Conservation (phyloP, 768 basidiomycete genomes). For the Tephrocybe sp. region DNA sequence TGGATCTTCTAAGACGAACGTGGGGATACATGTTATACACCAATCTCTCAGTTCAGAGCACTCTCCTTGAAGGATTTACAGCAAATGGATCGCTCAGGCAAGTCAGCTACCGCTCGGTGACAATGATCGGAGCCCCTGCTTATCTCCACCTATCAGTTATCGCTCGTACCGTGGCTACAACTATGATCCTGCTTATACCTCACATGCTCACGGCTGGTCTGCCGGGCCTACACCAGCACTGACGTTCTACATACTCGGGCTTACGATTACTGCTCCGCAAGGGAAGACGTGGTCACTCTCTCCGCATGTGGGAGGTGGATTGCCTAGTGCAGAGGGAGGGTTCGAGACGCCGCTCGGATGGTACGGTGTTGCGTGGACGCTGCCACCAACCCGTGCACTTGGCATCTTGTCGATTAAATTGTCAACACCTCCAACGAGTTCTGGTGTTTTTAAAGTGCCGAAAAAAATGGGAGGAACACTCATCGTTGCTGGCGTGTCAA, state of each 20-base stretch:
- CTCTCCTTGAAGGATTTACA: conserved; percentile 58
- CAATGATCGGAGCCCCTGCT: neutral
- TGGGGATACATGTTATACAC: conserved; percentile 66
- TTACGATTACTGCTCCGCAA: conserved; percentile 46
- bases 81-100: conserved; percentile 56
- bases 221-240: conserved; percentile 57
- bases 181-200: conserved; percentile 57
- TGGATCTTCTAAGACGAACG: conserved; percentile 51
- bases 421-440: conserved; percentile 29
- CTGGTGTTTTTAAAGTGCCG: conserved; percentile 21
- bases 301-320: conserved; percentile 42
- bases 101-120: conserved; percentile 5
- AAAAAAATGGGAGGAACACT: conserved; percentile 30
- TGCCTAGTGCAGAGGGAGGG: conserved; percentile 46
- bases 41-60: conserved; percentile 53
- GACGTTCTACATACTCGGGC: conserved; percentile 57
- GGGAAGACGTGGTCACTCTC: conserved; percentile 48
- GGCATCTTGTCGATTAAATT: conserved; percentile 22
- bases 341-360: conserved; percentile 54
- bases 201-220: conserved; percentile 63
- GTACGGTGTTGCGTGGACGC: conserved; percentile 48
- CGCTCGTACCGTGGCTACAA: conserved; percentile 55
- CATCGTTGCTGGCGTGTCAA: conserved; percentile 20
- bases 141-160: conserved; percentile 32
- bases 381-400: conserved; percentile 11